Evolutionary conservation across 345 rosid genomes (phyloP).

Genomic region (Sapria himalayana): DNA sequence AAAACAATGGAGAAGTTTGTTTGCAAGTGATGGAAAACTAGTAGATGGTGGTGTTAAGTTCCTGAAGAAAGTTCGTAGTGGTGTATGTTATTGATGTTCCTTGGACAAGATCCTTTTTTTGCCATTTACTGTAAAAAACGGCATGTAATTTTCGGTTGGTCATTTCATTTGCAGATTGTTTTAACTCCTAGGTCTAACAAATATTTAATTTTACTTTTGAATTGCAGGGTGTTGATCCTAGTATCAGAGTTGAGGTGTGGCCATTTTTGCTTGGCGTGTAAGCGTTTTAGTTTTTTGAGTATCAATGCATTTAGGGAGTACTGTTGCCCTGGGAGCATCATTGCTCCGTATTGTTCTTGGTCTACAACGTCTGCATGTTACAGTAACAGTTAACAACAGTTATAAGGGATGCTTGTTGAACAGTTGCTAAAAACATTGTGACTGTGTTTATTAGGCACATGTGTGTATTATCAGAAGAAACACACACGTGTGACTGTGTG

Average conservation of each 20-base stretch:
- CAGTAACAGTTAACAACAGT: no score
- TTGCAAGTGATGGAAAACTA: constrained; percentile 54
- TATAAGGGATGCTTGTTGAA: no score
- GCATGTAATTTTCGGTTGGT: background rate
- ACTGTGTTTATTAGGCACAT: no score
- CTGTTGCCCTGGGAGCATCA: no score
- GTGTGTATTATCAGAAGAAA: no score
- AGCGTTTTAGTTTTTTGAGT: constrained; percentile 17
- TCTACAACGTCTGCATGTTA: no score
- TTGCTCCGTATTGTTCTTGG: no score
- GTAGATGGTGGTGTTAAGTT: constrained; percentile 65
- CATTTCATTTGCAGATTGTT: background rate
- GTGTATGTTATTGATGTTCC: constrained; percentile 33
- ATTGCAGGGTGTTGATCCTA: constrained; percentile 71
- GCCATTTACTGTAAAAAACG: background rate
- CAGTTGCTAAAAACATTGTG: no score
- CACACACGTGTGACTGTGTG: no score
- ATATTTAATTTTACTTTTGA: constrained; percentile 6
- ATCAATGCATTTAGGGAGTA: no score
- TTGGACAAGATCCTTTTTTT: background rate
- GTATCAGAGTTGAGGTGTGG: constrained; percentile 87
- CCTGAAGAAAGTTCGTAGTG: constrained; percentile 77
- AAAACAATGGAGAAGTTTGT: constrained; percentile 54
- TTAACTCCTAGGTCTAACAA: constrained; percentile 1
- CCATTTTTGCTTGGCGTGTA: constrained; percentile 95